Conservation (phyloP, 1,139 yeast genomes). For the Saccharomyces hybrid region DNA sequence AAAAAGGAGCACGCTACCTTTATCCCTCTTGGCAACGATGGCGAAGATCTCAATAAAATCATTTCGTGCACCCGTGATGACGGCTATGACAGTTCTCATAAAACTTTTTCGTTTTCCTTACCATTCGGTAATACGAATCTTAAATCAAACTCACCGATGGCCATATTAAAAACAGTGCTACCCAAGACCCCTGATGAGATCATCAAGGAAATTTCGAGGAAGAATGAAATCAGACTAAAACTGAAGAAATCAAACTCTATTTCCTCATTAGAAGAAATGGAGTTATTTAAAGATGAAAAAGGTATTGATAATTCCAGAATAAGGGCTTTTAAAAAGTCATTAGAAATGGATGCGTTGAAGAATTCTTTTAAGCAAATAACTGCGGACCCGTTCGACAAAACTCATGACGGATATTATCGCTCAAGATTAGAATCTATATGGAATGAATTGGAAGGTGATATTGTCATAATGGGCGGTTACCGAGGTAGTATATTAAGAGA, state of each 20-base stretch:
- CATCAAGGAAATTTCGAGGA: conserved; percentile 7
- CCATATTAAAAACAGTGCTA: conserved; percentile 8
- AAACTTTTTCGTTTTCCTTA: conserved; percentile 38
- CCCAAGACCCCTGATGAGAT: conserved; percentile 12
- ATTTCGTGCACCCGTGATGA: conserved; percentile 7
- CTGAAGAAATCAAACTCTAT: conserved; percentile 51
- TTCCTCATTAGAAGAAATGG: conserved; percentile 57
- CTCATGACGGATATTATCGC: conserved; percentile 29
- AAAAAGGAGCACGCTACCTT: background rate
- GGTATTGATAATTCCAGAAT: conserved; percentile 61
- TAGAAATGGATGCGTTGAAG: conserved; percentile 40
- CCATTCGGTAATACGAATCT: conserved; percentile 38
- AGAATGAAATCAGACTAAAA: conserved; percentile 39
- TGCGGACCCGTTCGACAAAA: conserved; percentile 16
- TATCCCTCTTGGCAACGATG: conserved; percentile 3
- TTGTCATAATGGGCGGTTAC: conserved; percentile 79
- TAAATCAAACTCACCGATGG: conserved; percentile 1
- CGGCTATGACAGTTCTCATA: conserved; percentile 23
- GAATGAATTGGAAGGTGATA: conserved; percentile 61
- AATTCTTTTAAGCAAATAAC: conserved; percentile 18
- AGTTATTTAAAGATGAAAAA: conserved; percentile 46
- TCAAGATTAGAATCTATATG: conserved; percentile 34
- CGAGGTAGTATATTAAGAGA: conserved; percentile 79
- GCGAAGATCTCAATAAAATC: conserved; percentile 7
- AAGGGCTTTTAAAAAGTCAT: conserved; percentile 58